Conservation (phyloP, 805 yeast species). For the Ascoidea rubescens region DNA sequence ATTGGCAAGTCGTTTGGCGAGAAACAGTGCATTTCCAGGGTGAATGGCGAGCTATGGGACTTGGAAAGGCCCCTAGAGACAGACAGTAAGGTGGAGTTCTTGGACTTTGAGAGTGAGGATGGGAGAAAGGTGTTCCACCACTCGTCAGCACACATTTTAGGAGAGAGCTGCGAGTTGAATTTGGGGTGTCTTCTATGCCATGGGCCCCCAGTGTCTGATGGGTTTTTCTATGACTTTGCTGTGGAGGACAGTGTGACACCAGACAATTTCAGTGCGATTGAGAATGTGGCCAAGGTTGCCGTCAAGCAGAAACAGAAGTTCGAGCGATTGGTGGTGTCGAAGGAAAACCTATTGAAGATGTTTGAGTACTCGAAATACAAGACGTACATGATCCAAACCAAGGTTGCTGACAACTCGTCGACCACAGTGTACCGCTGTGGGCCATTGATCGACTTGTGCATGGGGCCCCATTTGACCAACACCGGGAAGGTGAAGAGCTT, state of each 20-base stretch:
- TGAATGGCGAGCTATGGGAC: conserved; percentile 89
- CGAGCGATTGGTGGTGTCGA: conserved; percentile 83
- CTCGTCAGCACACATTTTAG: conserved; percentile 94
- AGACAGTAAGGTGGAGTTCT: conserved; percentile 55
- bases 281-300: conserved; percentile 75
- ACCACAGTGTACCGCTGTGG: conserved; percentile 98
- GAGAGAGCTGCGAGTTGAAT: conserved; percentile 96
- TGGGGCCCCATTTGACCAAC: conserved; percentile 96
- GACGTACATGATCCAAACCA: conserved; percentile 70
- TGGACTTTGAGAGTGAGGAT: conserved; percentile 87
- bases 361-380: conserved; percentile 93
- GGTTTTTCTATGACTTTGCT: conserved; percentile 94
- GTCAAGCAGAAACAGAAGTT: conserved; percentile 92
- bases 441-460: conserved; percentile 89
- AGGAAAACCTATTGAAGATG: conserved; percentile 86
- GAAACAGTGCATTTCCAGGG: conserved; percentile 82
- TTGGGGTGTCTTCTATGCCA: conserved; percentile 84
- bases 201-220: conserved; percentile 97
- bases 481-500: conserved; percentile 93
- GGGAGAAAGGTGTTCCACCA: conserved; percentile 98
- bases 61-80: conserved; percentile 83
- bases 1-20: conserved; percentile 84
- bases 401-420: conserved; percentile 91
- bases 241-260: conserved; percentile 72
- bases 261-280: conserved; percentile 72